Evolutionary conservation across 345 rosid species (phyloP), one percentile per base, ranked within the genome.

Genomic region (Brassica cretica): DNA sequence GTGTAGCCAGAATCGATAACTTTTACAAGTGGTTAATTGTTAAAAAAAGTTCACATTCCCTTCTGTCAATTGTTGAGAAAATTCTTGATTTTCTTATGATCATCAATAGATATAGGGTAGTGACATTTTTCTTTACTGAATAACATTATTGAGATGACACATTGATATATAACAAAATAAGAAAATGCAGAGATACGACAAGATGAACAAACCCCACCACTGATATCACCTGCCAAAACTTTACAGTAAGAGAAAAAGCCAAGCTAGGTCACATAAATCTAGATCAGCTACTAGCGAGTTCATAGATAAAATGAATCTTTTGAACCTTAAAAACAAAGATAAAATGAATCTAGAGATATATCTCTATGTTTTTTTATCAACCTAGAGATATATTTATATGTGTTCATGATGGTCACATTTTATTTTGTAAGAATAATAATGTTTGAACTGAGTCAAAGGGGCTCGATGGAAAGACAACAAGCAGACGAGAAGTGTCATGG

Each of bases 201-300:
- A 37, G 71, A 51, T 76, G 70, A 77, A 55, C 12, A 64, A 55
- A 64, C 81, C 76, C 81, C 81, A 77, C 80, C 60, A 77, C 14
- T 55, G 80, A n/a, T 37, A 71, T 55, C 61, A 71, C 72, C 76
- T 65, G 76, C 71, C 76, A 78, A 71, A 77, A 63, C 32, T 33
- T 15, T 51, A 64, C 35, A 35, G 70, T 63, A 5, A 5, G 39
- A 44, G 12, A 70, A 16, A 24, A 55, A 53, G 76, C 24, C 72
- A 72, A 32, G 5, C 8, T 5, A 68, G 39, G 61, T 46, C 18
- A 53, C 16, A 53, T 70, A 71, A 35, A 64, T 55, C 10, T 25
- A 33, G 18, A 18, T 12, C 55, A 39, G 71, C 56, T 37, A 77
- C 61, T 39, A 39, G 60, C 29, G 72, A 64, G 18, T 56, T 71